These are phyloP conservation scores for Camellia granthamiana DNA, from an alignment of 148 eudicot genomes.

Conservation along the genomic window DNA sequence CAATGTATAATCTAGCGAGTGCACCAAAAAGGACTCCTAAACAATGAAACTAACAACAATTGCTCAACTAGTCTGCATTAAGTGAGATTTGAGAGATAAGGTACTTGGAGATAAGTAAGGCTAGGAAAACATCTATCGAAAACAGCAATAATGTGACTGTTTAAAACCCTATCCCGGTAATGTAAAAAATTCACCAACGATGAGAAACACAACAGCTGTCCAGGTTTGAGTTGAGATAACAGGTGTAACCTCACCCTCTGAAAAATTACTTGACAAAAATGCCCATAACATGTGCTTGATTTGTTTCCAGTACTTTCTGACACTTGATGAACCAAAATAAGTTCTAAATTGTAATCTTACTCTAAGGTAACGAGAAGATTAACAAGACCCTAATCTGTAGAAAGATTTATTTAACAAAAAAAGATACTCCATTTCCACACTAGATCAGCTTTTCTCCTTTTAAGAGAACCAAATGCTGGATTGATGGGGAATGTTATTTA, in stretches of 20 bases:
- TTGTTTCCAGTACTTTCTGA: not conserved
- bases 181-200: not conserved
- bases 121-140: not conserved
- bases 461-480: conserved; percentile 5
- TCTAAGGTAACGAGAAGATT: too few relatives aligned
- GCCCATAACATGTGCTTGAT: not conserved
- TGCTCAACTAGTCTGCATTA: not conserved
- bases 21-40: not conserved
- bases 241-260: not conserved
- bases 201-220: not conserved
- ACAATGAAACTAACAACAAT: not conserved
- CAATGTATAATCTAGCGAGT: not conserved
- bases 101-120: not conserved
- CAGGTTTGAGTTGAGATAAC: not conserved
- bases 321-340: not conserved
- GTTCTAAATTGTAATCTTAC: too few relatives aligned
- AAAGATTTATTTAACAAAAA: not conserved
- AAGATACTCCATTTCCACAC: not conserved
- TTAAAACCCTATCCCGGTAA: not conserved
- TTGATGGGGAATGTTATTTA: not conserved
- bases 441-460: not conserved
- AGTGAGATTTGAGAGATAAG: not conserved
- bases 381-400: too few relatives aligned
- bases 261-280: too few relatives aligned
- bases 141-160: not conserved